These are phyloP conservation scores for Pisolithus tinctorius DNA, from an alignment of 768 basidiomycete genomes.

Conservation along the genomic window DNA sequence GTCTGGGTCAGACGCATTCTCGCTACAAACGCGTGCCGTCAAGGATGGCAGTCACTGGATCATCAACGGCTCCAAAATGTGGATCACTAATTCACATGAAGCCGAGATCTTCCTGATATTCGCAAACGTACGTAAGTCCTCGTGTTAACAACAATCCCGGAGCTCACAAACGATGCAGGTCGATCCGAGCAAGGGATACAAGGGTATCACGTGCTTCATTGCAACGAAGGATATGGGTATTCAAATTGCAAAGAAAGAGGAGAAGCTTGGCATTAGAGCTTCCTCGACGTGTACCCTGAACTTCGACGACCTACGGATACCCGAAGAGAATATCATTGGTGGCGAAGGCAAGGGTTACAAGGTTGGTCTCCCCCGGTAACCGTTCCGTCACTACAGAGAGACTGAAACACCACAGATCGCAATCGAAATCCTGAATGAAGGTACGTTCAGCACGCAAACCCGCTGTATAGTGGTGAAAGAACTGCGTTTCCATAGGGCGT, in stretches of 20 bases:
- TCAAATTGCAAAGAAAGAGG: conserved; percentile 96
- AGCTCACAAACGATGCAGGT: conserved; percentile 33
- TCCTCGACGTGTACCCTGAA: conserved; percentile 92
- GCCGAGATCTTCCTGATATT: conserved; percentile 92
- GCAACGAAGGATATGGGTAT: conserved; percentile 96
- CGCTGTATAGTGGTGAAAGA: not conserved
- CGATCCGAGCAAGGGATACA: conserved; percentile 92
- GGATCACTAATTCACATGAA: conserved; percentile 95
- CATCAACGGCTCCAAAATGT: conserved; percentile 98
- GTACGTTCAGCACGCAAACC: conserved; percentile 22
- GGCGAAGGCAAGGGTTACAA: conserved; percentile 92
- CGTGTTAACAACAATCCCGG: not conserved
- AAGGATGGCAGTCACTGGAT: conserved; percentile 83
- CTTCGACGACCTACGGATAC: conserved; percentile 90
- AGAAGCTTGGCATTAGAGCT: conserved; percentile 95
- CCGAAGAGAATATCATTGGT: conserved; percentile 84
- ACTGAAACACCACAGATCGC: conserved; percentile 51
- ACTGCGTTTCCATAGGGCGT: conserved; percentile 42
- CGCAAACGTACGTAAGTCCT: conserved; percentile 61
- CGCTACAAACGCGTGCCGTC: conserved; percentile 86
- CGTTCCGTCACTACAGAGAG: conserved; percentile 32
- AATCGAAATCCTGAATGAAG: conserved; percentile 95
- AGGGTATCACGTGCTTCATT: conserved; percentile 97
- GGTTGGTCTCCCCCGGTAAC: conserved; percentile 23
- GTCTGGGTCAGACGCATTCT: conserved; percentile 96